Evolutionary conservation across 1,139 yeast genomes (phyloP), one percentile per base, ranked within the genome.

Genomic region (Tardiomyces blankii): DNA sequence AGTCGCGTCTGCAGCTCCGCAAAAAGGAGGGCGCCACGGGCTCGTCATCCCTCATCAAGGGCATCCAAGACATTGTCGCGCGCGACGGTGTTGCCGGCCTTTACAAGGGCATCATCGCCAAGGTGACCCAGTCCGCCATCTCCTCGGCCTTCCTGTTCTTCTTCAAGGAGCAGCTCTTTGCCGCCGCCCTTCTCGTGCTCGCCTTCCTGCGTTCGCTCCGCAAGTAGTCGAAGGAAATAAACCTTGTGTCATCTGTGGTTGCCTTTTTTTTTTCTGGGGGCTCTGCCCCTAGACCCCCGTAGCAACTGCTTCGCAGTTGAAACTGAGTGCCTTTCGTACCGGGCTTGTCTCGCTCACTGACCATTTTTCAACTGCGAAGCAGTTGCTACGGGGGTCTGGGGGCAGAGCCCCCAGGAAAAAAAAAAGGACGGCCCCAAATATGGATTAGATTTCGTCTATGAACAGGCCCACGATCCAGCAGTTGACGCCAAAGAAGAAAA

Each of bases 101-200:
- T 50, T 88, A 88, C 67, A 80, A 82, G 44, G 96, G 96, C 0
- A 74, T 89, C 53, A 69, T 76, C 44, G 80, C 89, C 45, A 89
- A 89, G 67, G 72, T 89, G 50, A 62, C 82, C 30, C 97, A 89
- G 66, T 80, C 91, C 47, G 87, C 89, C 46, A 63, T 82, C 48
- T 86, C 95, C 40, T 93, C 96, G 5, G 96, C 96, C 1, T 84
- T 89, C 59, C 72, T 89, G 57, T 89, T 89, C 63, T 85, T 82
- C 64, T 88, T 89, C 67, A 89, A 89, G 68, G 96, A 89, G 63
- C 91, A 85, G 64, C 74, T 88, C 32, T 66, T 61, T 49, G 49
- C 64, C 21, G 50, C 62, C 39, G 67, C 68, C 27, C 41, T 65
- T 9, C 49, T 55, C 11, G 27, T 64, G 35, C 50, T 63, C 33